Percentiles rank a stretch among this genome's conserved stretches.
Conservation (phyloP, 2,329 filamentous ascomycete species). For the Fusarium goolgardi region DNA sequence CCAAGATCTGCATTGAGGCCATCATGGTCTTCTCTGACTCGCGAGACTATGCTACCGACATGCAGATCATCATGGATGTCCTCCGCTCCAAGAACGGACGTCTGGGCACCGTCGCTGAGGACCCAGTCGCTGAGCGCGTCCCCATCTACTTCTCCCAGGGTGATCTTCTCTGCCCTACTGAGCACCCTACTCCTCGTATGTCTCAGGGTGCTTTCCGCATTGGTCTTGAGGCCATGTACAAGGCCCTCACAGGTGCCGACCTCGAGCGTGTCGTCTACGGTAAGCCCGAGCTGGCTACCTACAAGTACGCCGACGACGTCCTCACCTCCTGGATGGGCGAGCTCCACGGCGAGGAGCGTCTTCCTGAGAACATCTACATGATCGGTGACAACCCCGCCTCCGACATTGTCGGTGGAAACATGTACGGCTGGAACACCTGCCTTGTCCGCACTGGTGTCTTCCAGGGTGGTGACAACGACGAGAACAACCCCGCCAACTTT, state of each 20-base stretch:
- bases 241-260: slow-evolving; percentile 66
- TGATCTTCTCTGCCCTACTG: slow-evolving; percentile 86
- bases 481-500: slow-evolving; percentile 81
- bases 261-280: slow-evolving; percentile 55
- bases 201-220: slow-evolving; percentile 90
- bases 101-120: slow-evolving; percentile 71
- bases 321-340: slow-evolving; percentile 79
- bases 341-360: slow-evolving; percentile 76
- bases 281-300: slow-evolving; percentile 81
- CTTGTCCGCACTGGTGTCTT: slow-evolving; percentile 82
- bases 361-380: slow-evolving; percentile 83
- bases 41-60: slow-evolving; percentile 89
- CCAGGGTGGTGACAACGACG: slow-evolving; percentile 80
- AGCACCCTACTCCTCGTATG: slow-evolving; percentile 81
- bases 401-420: slow-evolving; percentile 72
- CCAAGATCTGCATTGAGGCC: slow-evolving; percentile 82
- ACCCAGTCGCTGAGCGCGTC: slow-evolving; percentile 64
- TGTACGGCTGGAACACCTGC: slow-evolving; percentile 86
- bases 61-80: slow-evolving; percentile 82
- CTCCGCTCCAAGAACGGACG: slow-evolving; percentile 80
- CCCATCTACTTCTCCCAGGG: slow-evolving; percentile 85
- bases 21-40: slow-evolving; percentile 94
- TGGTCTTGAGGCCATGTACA: slow-evolving; percentile 81
- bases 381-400: slow-evolving; percentile 78
- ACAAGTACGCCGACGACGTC: slow-evolving; percentile 72